These are phyloP conservation scores for Penicillium glabrum DNA, from an alignment of 2,329 filamentous ascomycete species.

Conservation along the genomic window DNA sequence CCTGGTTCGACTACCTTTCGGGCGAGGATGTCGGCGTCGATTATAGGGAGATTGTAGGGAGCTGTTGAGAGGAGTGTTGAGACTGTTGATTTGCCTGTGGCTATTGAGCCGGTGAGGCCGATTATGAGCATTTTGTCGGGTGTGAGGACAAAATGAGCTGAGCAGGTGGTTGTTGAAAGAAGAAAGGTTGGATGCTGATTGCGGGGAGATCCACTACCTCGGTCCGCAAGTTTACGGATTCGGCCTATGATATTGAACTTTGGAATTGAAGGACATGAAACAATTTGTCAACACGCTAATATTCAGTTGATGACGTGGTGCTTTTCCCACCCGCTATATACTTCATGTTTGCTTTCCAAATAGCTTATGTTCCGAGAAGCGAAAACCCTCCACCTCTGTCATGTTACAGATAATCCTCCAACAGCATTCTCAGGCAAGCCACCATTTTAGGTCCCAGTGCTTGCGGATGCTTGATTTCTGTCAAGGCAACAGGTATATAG, in stretches of 20 bases:
- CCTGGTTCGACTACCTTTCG: slow-evolving; percentile 94
- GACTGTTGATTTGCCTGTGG: slow-evolving; percentile 96
- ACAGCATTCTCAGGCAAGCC: not conserved
- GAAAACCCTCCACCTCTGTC: not conserved
- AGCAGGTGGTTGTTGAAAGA: not conserved
- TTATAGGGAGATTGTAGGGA: slow-evolving; percentile 83
- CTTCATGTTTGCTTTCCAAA: not conserved
- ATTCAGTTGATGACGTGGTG: not conserved
- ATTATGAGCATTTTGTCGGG: slow-evolving; percentile 75
- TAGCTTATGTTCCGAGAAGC: not conserved
- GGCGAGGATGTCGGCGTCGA: slow-evolving; percentile 91
- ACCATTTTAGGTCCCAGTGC: not conserved
- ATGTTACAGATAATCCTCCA: not conserved
- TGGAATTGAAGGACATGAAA: not conserved
- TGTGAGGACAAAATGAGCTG: not conserved
- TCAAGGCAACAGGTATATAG: not conserved
- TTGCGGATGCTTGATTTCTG: not conserved
- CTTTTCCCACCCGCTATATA: not conserved
- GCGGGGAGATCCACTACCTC: slow-evolving; percentile 26
- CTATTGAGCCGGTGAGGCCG: slow-evolving; percentile 93
- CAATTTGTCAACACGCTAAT: not conserved
- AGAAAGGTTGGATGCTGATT: slow-evolving; percentile 6
- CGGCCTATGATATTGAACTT: too few relatives aligned
- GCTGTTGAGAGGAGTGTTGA: slow-evolving; percentile 75
- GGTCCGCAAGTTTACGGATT: slow-evolving; percentile 6